A percentile compares a stretch with the other conserved stretches of the same genome.
These are phyloP conservation scores for Streptanthus diversifolius DNA, from an alignment of 345 rosid genomes.

Conservation along the genomic window DNA sequence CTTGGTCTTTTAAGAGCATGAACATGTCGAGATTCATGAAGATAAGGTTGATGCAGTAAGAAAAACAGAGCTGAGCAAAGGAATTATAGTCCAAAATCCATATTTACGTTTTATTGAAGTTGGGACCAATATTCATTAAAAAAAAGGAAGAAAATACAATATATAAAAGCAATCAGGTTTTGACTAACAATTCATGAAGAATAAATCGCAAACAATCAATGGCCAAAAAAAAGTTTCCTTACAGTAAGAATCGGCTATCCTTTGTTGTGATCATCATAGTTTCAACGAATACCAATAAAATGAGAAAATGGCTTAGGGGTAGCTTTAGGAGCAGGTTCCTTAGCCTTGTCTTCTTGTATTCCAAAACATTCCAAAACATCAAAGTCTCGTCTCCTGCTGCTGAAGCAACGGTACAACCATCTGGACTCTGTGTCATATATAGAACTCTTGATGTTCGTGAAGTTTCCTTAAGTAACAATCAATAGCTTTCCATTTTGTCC, in stretches of 20 bases:
- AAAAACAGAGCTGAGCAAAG: slow-evolving; percentile 18
- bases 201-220: too few species aligned
- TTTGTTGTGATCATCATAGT: not conserved
- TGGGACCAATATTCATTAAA: too few species aligned
- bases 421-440: not conserved
- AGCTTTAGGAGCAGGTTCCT: not conserved
- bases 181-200: too few species aligned
- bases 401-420: not conserved
- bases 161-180: too few species aligned
- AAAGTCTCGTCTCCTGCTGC: not conserved
- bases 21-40: slow-evolving; percentile 82
- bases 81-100: not conserved
- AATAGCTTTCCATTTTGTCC: too few species aligned
- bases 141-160: too few species aligned
- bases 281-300: not conserved
- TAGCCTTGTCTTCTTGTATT: not conserved
- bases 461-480: too few species aligned
- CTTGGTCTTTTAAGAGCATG: slow-evolving; percentile 82
- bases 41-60: slow-evolving; percentile 55
- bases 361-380: not conserved
- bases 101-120: too few species aligned
- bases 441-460: not conserved
- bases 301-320: not conserved
- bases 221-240: not conserved
- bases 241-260: not conserved